A percentile compares a stretch with the other conserved stretches of the same genome.
Evolutionary conservation across 805 yeast genomes (phyloP).

Genomic region (Torulaspora microellipsoides): DNA sequence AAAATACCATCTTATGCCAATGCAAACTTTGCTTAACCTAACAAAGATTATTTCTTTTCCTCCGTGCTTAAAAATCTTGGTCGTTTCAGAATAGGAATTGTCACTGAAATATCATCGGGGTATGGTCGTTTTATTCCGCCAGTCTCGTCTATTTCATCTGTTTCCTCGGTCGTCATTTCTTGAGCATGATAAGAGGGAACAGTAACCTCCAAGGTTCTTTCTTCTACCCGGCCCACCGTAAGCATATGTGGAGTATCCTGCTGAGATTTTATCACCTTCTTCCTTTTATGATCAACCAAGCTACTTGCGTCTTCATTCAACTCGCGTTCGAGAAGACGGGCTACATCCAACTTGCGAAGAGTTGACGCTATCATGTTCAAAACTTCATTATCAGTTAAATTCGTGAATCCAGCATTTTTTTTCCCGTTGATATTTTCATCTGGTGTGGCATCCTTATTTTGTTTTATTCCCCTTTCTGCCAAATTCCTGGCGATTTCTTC

Average conservation of each 20-base stretch:
- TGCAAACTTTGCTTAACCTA: no score
- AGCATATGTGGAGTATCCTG: background rate
- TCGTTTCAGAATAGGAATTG: slow-evolving; percentile 9
- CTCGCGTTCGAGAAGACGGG: slow-evolving; percentile 27
- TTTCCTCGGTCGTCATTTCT: background rate
- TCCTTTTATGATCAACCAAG: background rate
- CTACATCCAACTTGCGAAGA: slow-evolving; percentile 27
- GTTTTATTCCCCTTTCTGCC: slow-evolving; percentile 13
- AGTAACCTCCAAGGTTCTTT: background rate
- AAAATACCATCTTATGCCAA: no score
- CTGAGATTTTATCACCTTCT: background rate
- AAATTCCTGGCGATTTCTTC: slow-evolving; percentile 60
- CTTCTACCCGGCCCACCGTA: background rate
- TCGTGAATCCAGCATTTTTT: slow-evolving; percentile 14
- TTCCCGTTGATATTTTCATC: slow-evolving; percentile 3
- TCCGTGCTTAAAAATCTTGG: slow-evolving; percentile 7
- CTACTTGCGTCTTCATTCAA: slow-evolving; percentile 20
- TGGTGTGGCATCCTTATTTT: slow-evolving; percentile 6
- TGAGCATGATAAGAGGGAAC: slow-evolving; percentile 2
- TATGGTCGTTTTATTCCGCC: slow-evolving; percentile 12
- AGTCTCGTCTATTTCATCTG: slow-evolving; percentile 9
- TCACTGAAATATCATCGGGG: slow-evolving; percentile 15
- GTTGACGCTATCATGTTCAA: slow-evolving; percentile 29
- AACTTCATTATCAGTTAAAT: slow-evolving; percentile 28
- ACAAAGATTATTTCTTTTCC: slow-evolving; percentile 2